Evolutionary conservation across 75 land plant genomes (phyloP), one percentile per base, ranked within the genome.

Genomic region (Pseudotsuga menziesii): DNA sequence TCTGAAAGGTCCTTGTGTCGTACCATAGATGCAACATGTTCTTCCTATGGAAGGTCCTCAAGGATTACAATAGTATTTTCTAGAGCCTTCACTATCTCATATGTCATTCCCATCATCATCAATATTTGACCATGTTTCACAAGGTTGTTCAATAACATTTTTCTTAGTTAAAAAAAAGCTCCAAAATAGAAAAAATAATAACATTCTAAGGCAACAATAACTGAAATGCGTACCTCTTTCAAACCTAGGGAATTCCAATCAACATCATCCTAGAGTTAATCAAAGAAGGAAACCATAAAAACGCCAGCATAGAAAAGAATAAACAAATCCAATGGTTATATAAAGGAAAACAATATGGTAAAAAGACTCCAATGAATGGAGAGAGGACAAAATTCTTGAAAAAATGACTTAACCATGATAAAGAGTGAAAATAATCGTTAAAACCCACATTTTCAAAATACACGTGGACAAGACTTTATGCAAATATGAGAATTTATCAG

Each of bases 81-180:
- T 26, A 98, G 99, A 56, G 99, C 98, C 81, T 94, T 91, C 19
- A 97, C 89, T 72, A 90, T 83, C 81, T 89, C 99, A 81, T 89
- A 98, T 26, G 93, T 93, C 22, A 95, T 97, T 59, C 99, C 99
- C 99, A 97, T 97, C 92, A 97, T 93, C 98, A 97, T 92, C 80
- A 97, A 81, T 70, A 79, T 89, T 82, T 97, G 99, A 62, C 99
- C 99, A 94, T 94, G 75, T 56, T 75, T 27, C 56, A 66, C 57
- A 63, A 39, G 20, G 23, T 73, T 52, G 57, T 3, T 73, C n/a
- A 39, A 69, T 7, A 69, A 69, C 9, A 44, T 19, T 14, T 16
- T 44, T 44, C 52, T 44, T 44, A 39, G 23, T 2, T 19, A 69
- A 69, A 39, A 20, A 36, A 39, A 39, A 19, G 52, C 23, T 44